Conservation (phyloP, 2,329 filamentous ascomycete species). For the Blastomyces parvus region DNA sequence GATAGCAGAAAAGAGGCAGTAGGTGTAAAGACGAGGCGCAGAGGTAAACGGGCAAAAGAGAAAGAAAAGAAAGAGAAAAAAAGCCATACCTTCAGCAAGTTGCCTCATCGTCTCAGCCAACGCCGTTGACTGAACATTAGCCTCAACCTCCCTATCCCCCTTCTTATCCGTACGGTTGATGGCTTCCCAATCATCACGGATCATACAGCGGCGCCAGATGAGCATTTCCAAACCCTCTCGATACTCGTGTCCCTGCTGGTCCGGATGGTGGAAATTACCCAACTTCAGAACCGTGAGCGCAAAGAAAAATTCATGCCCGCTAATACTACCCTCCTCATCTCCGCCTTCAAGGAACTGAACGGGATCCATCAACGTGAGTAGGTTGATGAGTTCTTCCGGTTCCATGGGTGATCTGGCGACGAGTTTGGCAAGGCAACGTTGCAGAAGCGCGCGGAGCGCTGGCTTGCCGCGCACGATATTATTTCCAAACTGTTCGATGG, state of each 20-base stretch:
- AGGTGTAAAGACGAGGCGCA: neutral
- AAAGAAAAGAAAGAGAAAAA: conserved; percentile 20
- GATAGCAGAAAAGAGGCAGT: neutral
- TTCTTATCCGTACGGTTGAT: conserved; percentile 70
- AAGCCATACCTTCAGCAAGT: conserved; percentile 51
- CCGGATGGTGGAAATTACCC: conserved; percentile 45
- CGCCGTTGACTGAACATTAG: conserved; percentile 54
- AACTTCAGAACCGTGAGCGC: conserved; percentile 51
- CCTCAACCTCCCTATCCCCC: conserved; percentile 58
- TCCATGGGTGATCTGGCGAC: conserved; percentile 61
- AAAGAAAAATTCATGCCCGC: conserved; percentile 58
- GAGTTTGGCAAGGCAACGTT: conserved; percentile 58
- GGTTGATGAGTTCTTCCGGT: conserved; percentile 46
- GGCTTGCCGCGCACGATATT: conserved; percentile 47
- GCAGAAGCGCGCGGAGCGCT: conserved; percentile 62
- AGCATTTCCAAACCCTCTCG: conserved; percentile 47
- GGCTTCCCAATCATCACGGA: conserved; percentile 73
- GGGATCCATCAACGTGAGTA: conserved; percentile 68
- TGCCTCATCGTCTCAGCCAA: conserved; percentile 58
- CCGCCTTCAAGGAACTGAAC: conserved; percentile 30
- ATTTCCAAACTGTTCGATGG: conserved; percentile 57
- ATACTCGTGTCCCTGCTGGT: conserved; percentile 38
- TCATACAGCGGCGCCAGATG: conserved; percentile 84
- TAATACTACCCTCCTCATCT: conserved; percentile 42
- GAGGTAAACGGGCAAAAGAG: neutral